Percentiles rank a stretch among this genome's conserved stretches.
These are phyloP conservation scores for Colletotrichum gigasporum DNA, from an alignment of 2,329 filamentous ascomycete genomes.

Conservation along the genomic window DNA sequence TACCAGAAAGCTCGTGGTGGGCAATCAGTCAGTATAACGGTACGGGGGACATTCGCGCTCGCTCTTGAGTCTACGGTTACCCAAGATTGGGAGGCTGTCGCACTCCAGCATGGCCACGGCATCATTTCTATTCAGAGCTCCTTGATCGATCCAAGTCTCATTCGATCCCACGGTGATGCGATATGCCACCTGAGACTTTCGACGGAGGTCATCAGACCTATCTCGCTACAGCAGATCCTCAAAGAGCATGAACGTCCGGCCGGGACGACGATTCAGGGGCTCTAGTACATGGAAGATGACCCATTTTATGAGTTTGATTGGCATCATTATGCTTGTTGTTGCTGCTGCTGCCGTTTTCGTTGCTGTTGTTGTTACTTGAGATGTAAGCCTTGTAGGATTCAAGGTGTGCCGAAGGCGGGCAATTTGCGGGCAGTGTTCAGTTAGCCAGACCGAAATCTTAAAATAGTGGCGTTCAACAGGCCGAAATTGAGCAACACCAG, in stretches of 20 bases:
- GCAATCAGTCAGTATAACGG: slow-evolving; percentile 35
- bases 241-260: background rate
- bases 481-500: too few species aligned
- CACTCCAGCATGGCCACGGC: slow-evolving; percentile 31
- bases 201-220: slow-evolving; percentile 24
- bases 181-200: slow-evolving; percentile 36
- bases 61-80: slow-evolving; percentile 25
- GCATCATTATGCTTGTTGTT: too few species aligned
- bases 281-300: too few species aligned
- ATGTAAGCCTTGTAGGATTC: too few species aligned
- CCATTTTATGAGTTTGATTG: too few species aligned
- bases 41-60: slow-evolving; percentile 36
- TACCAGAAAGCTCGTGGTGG: slow-evolving; percentile 34
- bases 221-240: slow-evolving; percentile 7
- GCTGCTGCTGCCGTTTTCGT: too few species aligned
- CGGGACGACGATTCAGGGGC: background rate
- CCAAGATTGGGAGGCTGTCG: slow-evolving; percentile 38
- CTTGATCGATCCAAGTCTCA: slow-evolving; percentile 29
- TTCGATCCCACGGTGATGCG: slow-evolving; percentile 36
- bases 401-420: too few species aligned
- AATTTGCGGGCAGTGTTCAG: too few species aligned
- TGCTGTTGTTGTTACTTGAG: too few species aligned
- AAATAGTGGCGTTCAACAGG: too few species aligned
- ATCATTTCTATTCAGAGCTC: slow-evolving; percentile 31
- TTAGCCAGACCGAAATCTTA: too few species aligned